Evolutionary conservation across 169 alveolate species (phyloP).

Genomic region (Cardiosporidium cionae): DNA sequence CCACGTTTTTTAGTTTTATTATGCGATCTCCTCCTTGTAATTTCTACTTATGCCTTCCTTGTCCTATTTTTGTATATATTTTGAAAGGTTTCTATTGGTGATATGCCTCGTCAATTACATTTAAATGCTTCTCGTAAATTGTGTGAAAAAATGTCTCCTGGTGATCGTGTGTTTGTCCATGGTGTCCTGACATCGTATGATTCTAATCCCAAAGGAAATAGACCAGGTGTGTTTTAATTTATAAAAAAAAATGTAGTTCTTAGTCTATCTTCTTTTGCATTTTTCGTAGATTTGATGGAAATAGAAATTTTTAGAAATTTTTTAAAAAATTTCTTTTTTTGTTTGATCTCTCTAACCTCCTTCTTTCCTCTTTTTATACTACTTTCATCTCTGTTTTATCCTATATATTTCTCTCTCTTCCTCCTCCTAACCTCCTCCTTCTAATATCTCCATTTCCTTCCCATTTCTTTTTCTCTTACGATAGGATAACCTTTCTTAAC

Average conservation of each 20-base stretch:
- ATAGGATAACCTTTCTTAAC: not conserved
- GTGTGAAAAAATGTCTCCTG: conserved; percentile 91
- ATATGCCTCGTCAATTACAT: conserved; percentile 78
- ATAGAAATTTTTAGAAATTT: not conserved
- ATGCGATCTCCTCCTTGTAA: no score
- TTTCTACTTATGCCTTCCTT: not conserved
- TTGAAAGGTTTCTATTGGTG: conserved; percentile 69
- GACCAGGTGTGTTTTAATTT: conserved; percentile 44
- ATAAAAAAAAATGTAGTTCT: conserved; percentile 9
- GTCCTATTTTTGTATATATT: not conserved
- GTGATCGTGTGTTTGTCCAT: conserved; percentile 89
- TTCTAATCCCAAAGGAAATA: conserved; percentile 23
- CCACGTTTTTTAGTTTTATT: no score
- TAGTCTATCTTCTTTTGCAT: not conserved
- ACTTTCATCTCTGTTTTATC: not conserved
- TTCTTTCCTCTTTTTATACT: not conserved
- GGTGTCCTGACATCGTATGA: conserved; percentile 69
- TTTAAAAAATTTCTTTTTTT: not conserved
- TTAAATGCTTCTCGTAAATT: conserved; percentile 78
- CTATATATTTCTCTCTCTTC: not conserved
- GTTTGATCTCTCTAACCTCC: not conserved
- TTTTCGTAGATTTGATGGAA: no score
- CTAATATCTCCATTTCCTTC: no score
- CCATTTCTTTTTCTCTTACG: no score
- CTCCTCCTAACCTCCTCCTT: not conserved